Evolutionary conservation across 2,329 filamentous ascomycete species (phyloP), one percentile per base, ranked within the genome.

Genomic region (Camillea tinctor): DNA sequence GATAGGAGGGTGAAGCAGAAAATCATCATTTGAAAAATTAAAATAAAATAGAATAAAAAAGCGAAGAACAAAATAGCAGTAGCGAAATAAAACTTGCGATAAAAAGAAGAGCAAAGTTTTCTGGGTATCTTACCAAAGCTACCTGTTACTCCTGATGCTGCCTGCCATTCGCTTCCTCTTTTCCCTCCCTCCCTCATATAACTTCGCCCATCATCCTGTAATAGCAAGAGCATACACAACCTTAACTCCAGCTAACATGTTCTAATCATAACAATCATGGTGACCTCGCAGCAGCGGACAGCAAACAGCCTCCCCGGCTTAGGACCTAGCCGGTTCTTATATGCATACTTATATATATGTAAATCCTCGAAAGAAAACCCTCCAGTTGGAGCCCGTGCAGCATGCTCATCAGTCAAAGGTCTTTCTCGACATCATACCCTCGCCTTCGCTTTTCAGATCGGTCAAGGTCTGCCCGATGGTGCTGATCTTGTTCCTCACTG

Each of bases 1-100:
- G 81, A 88, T 65, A 79, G 88, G 66, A 83, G 77, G 62, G 86
- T 90, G 20, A 81, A 82, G 70, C 75, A 87, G 65, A 81, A 81
- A 19, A 69, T 84, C 60, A 74, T 80, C 44, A 80, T 89, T 54
- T 85, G 62, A 72, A 56, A 7, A 30, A 30, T 4, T 4, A 30
- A 30, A 22, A 36, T 57, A 55, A 54, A 59, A 53, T 4, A 9
- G 13, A 30, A 9, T 9, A 4, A 30, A 7, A 63, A 59, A 62
- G 60, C 55, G 63, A 62, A 40, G n/a, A n/a, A n/a, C n/a, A n/a
- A 4, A 30, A 30, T 30, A 30, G 26, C 13, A 30, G 26, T 30
- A 30, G 22, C 26, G 56, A n/a, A n/a, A n/a, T n/a, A n/a, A n/a
- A n/a, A 24, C 49, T 59, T 55, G 55, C 59, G 54, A 30, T 7